Conservation (phyloP, 1,284 basidiomycete species). For the Tylopilus sp. region DNA sequence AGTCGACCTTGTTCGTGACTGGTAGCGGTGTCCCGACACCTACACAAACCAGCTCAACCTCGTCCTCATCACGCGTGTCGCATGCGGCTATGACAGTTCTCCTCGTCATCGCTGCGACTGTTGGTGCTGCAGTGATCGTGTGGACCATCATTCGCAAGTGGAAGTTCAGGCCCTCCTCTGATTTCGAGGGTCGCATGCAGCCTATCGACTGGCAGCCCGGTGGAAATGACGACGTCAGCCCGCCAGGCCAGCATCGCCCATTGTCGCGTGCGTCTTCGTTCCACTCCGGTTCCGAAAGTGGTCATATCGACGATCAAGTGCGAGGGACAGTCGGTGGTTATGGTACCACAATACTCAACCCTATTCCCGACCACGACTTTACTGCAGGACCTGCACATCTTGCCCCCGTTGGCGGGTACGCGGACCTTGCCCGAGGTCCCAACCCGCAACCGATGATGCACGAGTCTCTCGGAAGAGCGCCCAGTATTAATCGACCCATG, state of each 20-base stretch:
- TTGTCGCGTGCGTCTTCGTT: conserved; percentile 65
- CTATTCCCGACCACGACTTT: conserved; percentile 76
- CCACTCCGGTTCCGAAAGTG: conserved; percentile 56
- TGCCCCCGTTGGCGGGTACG: conserved; percentile 71
- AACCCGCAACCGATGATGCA: conserved; percentile 62
- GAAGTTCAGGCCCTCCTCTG: conserved; percentile 78
- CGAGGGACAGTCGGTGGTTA: conserved; percentile 29
- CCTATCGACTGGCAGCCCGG: conserved; percentile 81
- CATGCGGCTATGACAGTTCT: conserved; percentile 69
- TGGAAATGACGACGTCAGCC: conserved; percentile 42
- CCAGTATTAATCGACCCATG: conserved; percentile 38
- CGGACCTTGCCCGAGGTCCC: conserved; percentile 67
- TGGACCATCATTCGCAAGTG: conserved; percentile 91
- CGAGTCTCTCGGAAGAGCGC: conserved; percentile 45
- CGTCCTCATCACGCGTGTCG: conserved; percentile 39
- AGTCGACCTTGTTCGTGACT: conserved; percentile 20
- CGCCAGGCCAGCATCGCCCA: conserved; percentile 49
- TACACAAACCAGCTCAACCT: conserved; percentile 22
- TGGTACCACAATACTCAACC: conserved; percentile 32
- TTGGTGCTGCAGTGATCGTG: conserved; percentile 66
- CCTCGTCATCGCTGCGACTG: conserved; percentile 60
- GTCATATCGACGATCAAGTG: conserved; percentile 41
- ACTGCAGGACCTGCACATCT: conserved; percentile 59
- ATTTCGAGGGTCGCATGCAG: conserved; percentile 78
- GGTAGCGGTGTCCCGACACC: conserved; percentile 20